A percentile compares a stretch with the other conserved stretches of the same genome.
These are phyloP conservation scores for Lentinus brumalis DNA, from an alignment of 768 basidiomycete genomes.

Conservation along the genomic window DNA sequence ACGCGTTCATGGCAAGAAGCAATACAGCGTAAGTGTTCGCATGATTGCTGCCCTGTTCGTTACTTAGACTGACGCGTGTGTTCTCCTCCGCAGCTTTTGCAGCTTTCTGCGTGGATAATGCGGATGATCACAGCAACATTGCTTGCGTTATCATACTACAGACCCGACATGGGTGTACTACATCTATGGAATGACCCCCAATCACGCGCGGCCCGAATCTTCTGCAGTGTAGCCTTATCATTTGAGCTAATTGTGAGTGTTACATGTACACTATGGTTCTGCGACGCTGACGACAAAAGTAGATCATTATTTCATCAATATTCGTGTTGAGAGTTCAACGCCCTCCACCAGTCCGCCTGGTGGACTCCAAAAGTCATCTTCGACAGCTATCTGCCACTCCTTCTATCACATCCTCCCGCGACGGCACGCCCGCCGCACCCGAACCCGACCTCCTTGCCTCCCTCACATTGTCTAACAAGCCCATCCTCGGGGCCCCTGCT, in stretches of 20 bases:
- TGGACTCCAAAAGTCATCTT: conserved; percentile 54
- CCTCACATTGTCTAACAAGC: conserved; percentile 66
- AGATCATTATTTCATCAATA: conserved; percentile 58
- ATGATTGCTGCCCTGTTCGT: neutral
- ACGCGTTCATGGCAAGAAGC: conserved; percentile 61
- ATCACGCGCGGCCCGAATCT: conserved; percentile 42
- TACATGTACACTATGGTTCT: neutral
- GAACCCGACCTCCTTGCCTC: conserved; percentile 65
- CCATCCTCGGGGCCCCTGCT: conserved; percentile 41
- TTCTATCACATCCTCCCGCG: conserved; percentile 30
- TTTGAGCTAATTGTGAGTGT: conserved; percentile 61
- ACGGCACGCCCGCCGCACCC: conserved; percentile 44
- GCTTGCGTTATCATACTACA: conserved; percentile 44
- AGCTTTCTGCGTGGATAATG: conserved; percentile 59
- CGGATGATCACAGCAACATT: conserved; percentile 54
- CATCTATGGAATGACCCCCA: conserved; percentile 37
- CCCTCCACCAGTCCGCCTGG: conserved; percentile 70
- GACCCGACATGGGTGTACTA: conserved; percentile 42
- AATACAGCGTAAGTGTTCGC: conserved; percentile 56
- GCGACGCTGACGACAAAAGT: neutral
- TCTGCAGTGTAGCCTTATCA: conserved; percentile 46
- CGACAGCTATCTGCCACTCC: conserved; percentile 18
- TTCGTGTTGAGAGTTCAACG: conserved; percentile 62
- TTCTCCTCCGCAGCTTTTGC: conserved; percentile 49
- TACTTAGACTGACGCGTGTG: neutral